Percentiles rank a stretch among this genome's conserved stretches.
These are phyloP conservation scores for Selenicereus undatus DNA, from an alignment of 148 eudicot genomes.

Conservation along the genomic window DNA sequence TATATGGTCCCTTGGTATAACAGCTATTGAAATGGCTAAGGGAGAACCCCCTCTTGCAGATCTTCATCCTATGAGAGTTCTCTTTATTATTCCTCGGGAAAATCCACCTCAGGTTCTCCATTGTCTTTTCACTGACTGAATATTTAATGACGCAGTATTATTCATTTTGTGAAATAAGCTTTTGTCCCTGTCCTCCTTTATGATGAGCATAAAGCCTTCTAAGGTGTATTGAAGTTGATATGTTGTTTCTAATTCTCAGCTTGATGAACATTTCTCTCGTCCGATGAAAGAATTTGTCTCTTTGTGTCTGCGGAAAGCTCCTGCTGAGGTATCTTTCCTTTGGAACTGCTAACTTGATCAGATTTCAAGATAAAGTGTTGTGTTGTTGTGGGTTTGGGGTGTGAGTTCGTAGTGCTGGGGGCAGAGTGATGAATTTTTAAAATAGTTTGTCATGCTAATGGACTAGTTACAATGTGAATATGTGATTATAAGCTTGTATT, in stretches of 20 bases:
- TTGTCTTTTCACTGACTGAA: constrained; percentile 12
- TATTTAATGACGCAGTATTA: not conserved
- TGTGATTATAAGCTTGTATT: not conserved
- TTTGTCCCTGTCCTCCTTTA: constrained; percentile 5
- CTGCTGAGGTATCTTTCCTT: constrained; percentile 63
- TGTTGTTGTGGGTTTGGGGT: not conserved
- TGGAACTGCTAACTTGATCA: not conserved
- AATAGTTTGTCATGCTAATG: not conserved
- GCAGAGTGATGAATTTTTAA: not conserved
- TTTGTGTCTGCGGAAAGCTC: constrained; percentile 73
- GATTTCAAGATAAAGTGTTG: not conserved
- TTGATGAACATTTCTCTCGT: constrained; percentile 95
- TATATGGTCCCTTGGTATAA: constrained; percentile 96
- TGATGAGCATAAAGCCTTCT: not conserved
- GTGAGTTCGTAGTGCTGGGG: not conserved
- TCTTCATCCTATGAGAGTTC: constrained; percentile 98
- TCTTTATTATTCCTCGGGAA: constrained; percentile 95
- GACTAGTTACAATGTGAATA: not conserved
- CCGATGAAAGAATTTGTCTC: constrained; percentile 91
- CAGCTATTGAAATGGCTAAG: constrained; percentile 97
- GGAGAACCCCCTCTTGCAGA: constrained; percentile 98
- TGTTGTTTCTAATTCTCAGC: constrained; percentile 48
- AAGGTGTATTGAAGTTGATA: constrained; percentile 12
- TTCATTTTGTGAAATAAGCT: constrained; percentile 10
- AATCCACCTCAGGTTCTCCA: constrained; percentile 88